Conservation (phyloP, 2,329 filamentous ascomycete genomes). For the Alternaria triticina region DNA sequence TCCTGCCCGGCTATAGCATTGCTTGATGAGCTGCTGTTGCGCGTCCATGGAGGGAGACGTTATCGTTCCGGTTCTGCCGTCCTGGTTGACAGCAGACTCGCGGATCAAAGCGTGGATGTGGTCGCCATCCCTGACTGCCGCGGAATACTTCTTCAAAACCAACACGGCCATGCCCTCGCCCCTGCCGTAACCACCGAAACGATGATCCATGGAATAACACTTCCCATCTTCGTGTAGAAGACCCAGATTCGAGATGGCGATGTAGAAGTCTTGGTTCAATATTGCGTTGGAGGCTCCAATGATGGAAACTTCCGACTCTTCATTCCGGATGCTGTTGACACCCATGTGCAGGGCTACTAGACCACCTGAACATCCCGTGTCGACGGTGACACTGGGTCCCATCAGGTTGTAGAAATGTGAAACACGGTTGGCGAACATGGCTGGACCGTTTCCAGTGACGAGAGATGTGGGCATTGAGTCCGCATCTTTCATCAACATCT, state of each 20-base stretch:
- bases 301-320: not conserved
- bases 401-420: conserved; percentile 1
- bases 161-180: not conserved
- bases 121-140: not conserved
- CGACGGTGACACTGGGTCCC: not conserved
- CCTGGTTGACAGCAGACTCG: not conserved
- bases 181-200: not conserved
- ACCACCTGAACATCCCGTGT: conserved; percentile 1
- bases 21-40: not conserved
- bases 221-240: not conserved
- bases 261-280: conserved; percentile 1
- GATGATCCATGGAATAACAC: not conserved
- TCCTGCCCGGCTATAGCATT: not conserved
- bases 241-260: not conserved
- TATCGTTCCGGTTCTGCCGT: not conserved
- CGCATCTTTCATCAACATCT: not conserved
- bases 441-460: not conserved
- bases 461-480: not conserved
- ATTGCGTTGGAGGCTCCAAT: not conserved
- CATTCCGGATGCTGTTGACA: not conserved
- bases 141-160: not conserved
- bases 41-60: conserved; percentile 1
- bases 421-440: not conserved
- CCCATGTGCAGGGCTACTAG: not conserved
- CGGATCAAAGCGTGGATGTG: conserved; percentile 1